Conservation (phyloP, 1,284 basidiomycete species). For the Marasmius tenuissimus region DNA sequence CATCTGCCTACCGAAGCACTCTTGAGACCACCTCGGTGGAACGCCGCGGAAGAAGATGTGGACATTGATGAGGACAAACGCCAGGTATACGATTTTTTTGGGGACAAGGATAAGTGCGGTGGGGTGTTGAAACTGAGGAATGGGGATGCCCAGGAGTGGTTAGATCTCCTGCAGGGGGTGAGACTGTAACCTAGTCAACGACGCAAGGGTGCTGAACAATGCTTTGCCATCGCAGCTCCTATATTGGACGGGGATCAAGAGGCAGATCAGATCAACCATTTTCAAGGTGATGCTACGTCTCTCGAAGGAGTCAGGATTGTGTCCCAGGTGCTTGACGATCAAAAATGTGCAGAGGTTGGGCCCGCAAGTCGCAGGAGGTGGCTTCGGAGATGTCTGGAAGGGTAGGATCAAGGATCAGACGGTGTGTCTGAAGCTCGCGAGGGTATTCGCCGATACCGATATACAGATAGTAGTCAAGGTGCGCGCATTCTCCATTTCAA, state of each 20-base stretch:
- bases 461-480: not conserved
- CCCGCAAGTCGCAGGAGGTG: not conserved
- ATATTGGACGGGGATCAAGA: no score
- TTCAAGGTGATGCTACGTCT: not conserved
- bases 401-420: not conserved
- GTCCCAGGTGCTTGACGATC: not conserved
- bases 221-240: not conserved
- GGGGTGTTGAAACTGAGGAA: no score
- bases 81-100: no score
- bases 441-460: conserved; percentile 1
- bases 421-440: conserved; percentile 4
- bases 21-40: no score
- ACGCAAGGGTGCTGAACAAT: not conserved
- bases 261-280: not conserved
- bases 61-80: no score
- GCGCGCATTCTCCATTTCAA: not conserved
- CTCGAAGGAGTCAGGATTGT: not conserved
- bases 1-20: no score
- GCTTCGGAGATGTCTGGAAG: conserved; percentile 4
- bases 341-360: not conserved
- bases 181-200: not conserved
- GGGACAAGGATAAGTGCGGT: no score
- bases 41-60: no score
- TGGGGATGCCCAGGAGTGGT: no score
- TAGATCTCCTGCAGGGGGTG: no score